Evolutionary conservation across 2,329 filamentous ascomycete species (phyloP).

Genomic region (Proliferodiscus dingleyae): DNA sequence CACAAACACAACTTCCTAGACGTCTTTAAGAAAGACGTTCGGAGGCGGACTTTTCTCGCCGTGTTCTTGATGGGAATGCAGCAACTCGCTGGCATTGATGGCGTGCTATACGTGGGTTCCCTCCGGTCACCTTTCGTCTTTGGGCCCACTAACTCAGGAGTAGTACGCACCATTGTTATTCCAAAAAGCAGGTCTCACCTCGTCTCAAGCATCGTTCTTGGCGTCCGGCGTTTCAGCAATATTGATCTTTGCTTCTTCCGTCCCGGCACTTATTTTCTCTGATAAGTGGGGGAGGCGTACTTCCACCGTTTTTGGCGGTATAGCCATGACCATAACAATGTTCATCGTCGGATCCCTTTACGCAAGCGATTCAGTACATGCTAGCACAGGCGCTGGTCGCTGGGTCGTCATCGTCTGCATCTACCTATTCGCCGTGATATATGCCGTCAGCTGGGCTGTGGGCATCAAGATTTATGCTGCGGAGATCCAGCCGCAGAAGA

Average conservation of each 20-base stretch:
- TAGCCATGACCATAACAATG: conserved; percentile 46
- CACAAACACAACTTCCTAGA: conserved; percentile 20
- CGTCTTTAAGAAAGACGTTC: conserved; percentile 38
- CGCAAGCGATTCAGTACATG: conserved; percentile 41
- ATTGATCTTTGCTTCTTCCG: conserved; percentile 51
- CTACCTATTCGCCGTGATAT: conserved; percentile 45
- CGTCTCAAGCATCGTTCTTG: conserved; percentile 50
- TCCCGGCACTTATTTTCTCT: conserved; percentile 51
- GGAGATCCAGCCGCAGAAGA: conserved; percentile 53
- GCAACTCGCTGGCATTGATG: conserved; percentile 59
- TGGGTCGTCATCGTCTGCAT: conserved; percentile 49
- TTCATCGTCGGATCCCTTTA: conserved; percentile 50
- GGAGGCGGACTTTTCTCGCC: conserved; percentile 45
- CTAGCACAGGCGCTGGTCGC: conserved; percentile 35
- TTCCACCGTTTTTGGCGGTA: conserved; percentile 49
- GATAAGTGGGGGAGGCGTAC: conserved; percentile 54
- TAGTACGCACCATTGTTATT: conserved; percentile 59
- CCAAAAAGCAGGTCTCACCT: conserved; percentile 51
- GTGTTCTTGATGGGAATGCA: conserved; percentile 55
- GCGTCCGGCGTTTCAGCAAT: conserved; percentile 58
- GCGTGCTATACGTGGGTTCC: conserved; percentile 50
- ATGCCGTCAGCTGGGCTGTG: conserved; percentile 48
- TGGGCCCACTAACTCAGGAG: neutral
- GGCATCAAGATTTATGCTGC: conserved; percentile 51
- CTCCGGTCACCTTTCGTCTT: neutral